Base-by-base conservation (phyloP, 345 rosid genomes). In the Camelina neglecta region DNA sequence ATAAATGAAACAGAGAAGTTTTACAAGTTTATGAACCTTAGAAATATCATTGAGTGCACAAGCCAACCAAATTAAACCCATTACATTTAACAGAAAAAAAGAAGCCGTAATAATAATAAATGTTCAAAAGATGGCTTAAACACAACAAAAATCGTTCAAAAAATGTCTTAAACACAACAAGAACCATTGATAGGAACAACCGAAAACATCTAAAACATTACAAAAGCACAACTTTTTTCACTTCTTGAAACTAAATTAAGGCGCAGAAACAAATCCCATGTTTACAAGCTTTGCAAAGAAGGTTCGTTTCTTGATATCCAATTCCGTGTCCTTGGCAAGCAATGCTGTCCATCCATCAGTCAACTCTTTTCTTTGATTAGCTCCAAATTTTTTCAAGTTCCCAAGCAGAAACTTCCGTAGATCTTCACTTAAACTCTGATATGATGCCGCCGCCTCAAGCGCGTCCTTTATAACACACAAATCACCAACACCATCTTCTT, bases 21-120 rank as follows among this genome's bases (percentile, higher is more conserved):
- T 60, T 8, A 51, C 11, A 26, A 63, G 62, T 41, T 45, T 58
- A 55, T 38, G 49, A 41, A 87, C 96, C 93, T 90, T 36, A 82
- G 71, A 72, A 86, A 41, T 41, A 41, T 4, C 45, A 35, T 35
- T 11, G 6, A 41, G 15, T 41, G 45, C 45, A 11, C 45, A 41
- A 41, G 15, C 15, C 45, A 41, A 11, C 15, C 1, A 12, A 11
- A 42, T 12, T 4, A 42, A 33, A 0, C 4, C 49, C 51, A 48
- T 48, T 48, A n/a, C 21, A 6, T 9, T 7, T n/a, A 16, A 24
- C 26, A 48, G 21, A 48, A 48, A 18, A 18, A 51, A 12, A 51
- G 9, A 60, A 48, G 51, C 51, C 51, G 16, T n/a, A 13, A n/a
- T 6, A 47, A 15, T 6, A 45, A 16, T 2, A 47, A 47, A n/a